Evolutionary conservation across 768 basidiomycete species (phyloP).

Genomic region (Lepiota venenata): DNA sequence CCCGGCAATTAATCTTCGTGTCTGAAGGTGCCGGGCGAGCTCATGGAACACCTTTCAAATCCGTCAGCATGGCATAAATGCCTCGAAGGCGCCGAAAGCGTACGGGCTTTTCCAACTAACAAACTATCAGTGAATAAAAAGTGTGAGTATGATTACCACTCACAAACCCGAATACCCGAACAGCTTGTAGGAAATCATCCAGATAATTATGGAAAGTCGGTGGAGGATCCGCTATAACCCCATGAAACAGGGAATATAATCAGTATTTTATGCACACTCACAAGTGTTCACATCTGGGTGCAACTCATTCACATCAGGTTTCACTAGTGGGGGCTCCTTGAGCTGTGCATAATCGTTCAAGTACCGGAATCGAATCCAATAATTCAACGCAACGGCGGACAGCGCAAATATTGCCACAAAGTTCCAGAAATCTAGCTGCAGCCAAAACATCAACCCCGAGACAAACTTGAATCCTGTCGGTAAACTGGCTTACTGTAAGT

Average conservation of each 20-base stretch:
- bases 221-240: slow-evolving; percentile 41
- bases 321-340: slow-evolving; percentile 78
- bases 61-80: background rate
- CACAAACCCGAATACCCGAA: slow-evolving; percentile 95
- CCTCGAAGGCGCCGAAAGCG: slow-evolving; percentile 19
- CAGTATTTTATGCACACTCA: slow-evolving; percentile 15
- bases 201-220: slow-evolving; percentile 93
- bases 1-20: slow-evolving; percentile 91
- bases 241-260: background rate
- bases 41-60: slow-evolving; percentile 85
- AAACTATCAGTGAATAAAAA: background rate
- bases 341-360: slow-evolving; percentile 73
- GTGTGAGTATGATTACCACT: slow-evolving; percentile 18
- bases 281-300: slow-evolving; percentile 89
- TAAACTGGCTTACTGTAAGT: slow-evolving; percentile 55
- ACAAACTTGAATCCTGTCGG: slow-evolving; percentile 1
- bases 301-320: slow-evolving; percentile 80
- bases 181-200: slow-evolving; percentile 95
- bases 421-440: slow-evolving; percentile 87
- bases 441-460: background rate
- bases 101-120: slow-evolving; percentile 85
- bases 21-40: slow-evolving; percentile 93
- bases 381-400: slow-evolving; percentile 66
- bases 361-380: slow-evolving; percentile 82
- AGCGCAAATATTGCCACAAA: slow-evolving; percentile 75